Percentiles rank a stretch among this genome's conserved stretches.
phyloP scores from a whole-genome alignment of 78 protist species.

The Monocercomonoides exilis region DNA sequence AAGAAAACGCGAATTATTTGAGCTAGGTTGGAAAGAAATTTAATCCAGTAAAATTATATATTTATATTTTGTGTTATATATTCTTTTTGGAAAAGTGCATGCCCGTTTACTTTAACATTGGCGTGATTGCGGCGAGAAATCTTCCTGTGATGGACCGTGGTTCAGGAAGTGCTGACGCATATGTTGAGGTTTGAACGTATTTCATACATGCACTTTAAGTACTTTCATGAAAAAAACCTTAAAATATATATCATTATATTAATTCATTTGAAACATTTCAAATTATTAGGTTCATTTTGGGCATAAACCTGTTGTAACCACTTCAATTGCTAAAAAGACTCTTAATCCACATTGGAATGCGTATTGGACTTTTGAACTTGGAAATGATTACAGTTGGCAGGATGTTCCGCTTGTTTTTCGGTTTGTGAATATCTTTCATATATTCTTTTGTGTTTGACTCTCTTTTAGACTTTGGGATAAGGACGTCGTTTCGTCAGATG shows the following conservation, averaged over 20 bases:
- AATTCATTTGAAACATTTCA: too few relatives aligned
- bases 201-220: not conserved
- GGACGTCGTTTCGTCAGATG: constrained; percentile 64
- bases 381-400: constrained; percentile 60
- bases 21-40: too few relatives aligned
- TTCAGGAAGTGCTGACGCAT: constrained; percentile 71
- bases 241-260: too few relatives aligned
- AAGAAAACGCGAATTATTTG: too few relatives aligned
- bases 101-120: constrained; percentile 8
- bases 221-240: not conserved
- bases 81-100: too few relatives aligned
- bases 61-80: too few relatives aligned
- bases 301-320: not conserved
- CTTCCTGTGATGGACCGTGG: constrained; percentile 86
- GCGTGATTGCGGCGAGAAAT: constrained; percentile 60
- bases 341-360: constrained; percentile 67
- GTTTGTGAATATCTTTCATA: not conserved
- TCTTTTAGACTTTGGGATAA: constrained; percentile 63
- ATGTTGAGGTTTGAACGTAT: constrained; percentile 68
- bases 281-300: constrained; percentile 5
- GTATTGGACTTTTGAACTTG: constrained; percentile 58
- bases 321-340: constrained; percentile 53
- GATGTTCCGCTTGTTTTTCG: constrained; percentile 64
- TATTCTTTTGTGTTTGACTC: not conserved
- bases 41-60: too few relatives aligned